These are phyloP conservation scores for Sphaceloma murrayae DNA, from an alignment of 2,329 filamentous ascomycete species.

Conservation along the genomic window DNA sequence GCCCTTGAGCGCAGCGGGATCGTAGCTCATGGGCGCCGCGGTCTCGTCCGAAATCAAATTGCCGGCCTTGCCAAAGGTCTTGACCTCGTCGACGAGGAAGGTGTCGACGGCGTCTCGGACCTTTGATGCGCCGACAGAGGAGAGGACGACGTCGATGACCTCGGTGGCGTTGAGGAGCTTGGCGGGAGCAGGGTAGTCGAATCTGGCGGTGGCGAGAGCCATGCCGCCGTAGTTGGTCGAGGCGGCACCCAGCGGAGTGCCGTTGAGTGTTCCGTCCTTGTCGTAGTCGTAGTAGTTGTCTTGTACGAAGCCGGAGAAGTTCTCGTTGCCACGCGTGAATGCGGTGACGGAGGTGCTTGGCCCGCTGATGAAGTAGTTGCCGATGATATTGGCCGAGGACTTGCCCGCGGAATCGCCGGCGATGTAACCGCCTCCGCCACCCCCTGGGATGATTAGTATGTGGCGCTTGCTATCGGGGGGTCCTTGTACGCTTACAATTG, in stretches of 20 bases:
- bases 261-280: conserved; percentile 9
- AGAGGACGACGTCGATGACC: conserved; percentile 7
- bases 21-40: conserved; percentile 8
- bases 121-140: not conserved
- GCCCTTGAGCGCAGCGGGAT: conserved; percentile 9
- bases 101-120: conserved; percentile 4
- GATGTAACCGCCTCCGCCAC: conserved; percentile 10
- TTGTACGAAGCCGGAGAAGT: conserved; percentile 10
- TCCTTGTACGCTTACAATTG: not conserved
- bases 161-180: not conserved
- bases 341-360: conserved; percentile 9
- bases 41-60: conserved; percentile 10
- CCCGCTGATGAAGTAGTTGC: conserved; percentile 10
- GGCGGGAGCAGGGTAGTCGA: conserved; percentile 5
- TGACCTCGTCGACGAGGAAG: conserved; percentile 9
- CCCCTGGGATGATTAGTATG: not conserved
- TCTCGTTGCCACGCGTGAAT: conserved; percentile 9
- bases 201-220: conserved; percentile 4
- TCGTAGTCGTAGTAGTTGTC: conserved; percentile 12
- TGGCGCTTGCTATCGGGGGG: not conserved
- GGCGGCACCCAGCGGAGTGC: conserved; percentile 1
- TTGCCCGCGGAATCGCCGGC: conserved; percentile 8
- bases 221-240: conserved; percentile 10
- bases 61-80: conserved; percentile 9
- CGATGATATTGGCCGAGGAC: conserved; percentile 8